Evolutionary conservation across 208 protist species (phyloP).

Genomic region (Trypanosoma scelopori): DNA sequence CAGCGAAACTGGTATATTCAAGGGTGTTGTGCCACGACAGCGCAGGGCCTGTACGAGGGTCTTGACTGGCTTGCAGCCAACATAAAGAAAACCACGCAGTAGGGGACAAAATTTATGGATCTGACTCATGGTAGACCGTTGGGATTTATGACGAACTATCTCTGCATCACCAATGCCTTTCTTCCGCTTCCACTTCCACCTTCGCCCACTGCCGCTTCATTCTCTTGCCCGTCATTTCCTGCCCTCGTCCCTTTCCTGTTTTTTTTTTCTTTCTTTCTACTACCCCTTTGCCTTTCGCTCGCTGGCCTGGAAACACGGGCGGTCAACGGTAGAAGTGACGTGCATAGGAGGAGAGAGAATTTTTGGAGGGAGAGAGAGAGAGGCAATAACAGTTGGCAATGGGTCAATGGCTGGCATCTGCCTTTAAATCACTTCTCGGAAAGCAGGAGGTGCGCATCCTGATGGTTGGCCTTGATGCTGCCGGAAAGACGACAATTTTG

Average conservation of each 20-base stretch:
- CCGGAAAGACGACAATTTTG: slow-evolving; percentile 98
- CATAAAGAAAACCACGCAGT: slow-evolving; percentile 83
- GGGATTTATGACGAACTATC: no score
- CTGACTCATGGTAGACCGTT: no score
- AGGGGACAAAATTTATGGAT: slow-evolving; percentile 4
- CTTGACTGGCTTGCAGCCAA: slow-evolving; percentile 91
- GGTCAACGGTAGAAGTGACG: no score
- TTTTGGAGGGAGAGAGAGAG: neutral
- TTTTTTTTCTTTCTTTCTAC: no score
- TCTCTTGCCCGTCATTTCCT: no score
- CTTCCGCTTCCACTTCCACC: no score
- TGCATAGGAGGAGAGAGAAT: no score
- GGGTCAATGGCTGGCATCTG: slow-evolving; percentile 49
- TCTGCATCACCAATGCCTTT: no score
- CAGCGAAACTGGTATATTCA: slow-evolving; percentile 95
- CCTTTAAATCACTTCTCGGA: slow-evolving; percentile 85
- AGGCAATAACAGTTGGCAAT: slow-evolving; percentile 19
- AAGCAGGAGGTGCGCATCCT: slow-evolving; percentile 97
- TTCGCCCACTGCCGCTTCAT: no score
- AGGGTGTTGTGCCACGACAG: slow-evolving; percentile 89
- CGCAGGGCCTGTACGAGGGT: slow-evolving; percentile 92
- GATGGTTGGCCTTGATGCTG: slow-evolving; percentile 98
- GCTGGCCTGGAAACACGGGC: no score
- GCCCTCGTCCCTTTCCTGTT: no score
- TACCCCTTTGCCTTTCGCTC: no score